These are phyloP conservation scores for Pseudopyricularia cyperi DNA, from an alignment of 2,329 filamentous ascomycete genomes.

Conservation along the genomic window DNA sequence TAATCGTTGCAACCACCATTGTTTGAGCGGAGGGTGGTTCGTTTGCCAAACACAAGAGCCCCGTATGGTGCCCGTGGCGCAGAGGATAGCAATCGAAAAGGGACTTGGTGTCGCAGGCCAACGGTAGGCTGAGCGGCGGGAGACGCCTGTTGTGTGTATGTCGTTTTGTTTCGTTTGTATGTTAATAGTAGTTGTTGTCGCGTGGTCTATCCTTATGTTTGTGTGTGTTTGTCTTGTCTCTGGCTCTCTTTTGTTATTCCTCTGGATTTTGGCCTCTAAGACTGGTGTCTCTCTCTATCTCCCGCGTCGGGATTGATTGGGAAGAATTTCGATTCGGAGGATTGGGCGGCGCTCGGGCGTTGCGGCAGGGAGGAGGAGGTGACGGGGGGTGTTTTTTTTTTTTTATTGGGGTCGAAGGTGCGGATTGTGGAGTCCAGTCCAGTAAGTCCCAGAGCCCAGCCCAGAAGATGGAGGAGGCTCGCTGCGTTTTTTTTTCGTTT, in stretches of 20 bases:
- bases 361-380: background rate
- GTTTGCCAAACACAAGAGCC: background rate
- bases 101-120: background rate
- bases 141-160: too few relatives aligned
- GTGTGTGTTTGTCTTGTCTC: background rate
- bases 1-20: constrained; percentile 53
- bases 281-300: background rate
- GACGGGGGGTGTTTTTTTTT: background rate
- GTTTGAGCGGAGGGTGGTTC: constrained; percentile 18
- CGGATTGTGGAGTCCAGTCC: background rate
- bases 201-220: too few relatives aligned
- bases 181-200: too few relatives aligned
- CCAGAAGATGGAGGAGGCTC: background rate
- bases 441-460: too few relatives aligned
- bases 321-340: background rate
- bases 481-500: background rate
- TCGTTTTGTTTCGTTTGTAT: too few relatives aligned
- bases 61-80: background rate
- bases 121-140: background rate
- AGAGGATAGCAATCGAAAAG: background rate
- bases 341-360: background rate
- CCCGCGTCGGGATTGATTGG: background rate
- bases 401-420: background rate
- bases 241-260: background rate
- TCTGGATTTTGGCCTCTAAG: background rate